phyloP scores from a whole-genome alignment of 306 rosid species.

The Rosa persica region DNA sequence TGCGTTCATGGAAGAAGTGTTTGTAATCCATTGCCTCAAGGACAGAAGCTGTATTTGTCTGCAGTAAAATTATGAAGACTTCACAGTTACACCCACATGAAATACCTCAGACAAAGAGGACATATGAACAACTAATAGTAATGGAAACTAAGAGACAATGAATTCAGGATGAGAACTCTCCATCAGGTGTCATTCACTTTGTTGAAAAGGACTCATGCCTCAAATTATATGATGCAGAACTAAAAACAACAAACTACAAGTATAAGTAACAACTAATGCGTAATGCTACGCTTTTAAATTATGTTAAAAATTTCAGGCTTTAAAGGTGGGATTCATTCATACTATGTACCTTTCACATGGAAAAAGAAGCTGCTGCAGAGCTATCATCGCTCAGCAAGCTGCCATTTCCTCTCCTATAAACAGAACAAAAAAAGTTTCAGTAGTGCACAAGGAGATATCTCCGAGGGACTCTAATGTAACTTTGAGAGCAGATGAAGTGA shows the following conservation, averaged over 20 bases:
- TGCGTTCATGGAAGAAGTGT: conserved; percentile 84
- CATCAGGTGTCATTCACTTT: not conserved
- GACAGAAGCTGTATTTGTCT: conserved; percentile 95
- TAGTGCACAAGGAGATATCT: not conserved
- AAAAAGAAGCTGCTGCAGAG: conserved; percentile 91
- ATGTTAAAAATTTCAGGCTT: not conserved
- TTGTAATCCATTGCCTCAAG: conserved; percentile 89
- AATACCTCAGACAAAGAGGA: not conserved
- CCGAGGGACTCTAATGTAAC: not conserved
- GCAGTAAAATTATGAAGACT: conserved; percentile 38
- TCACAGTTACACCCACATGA: conserved; percentile 11
- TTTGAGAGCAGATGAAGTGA: not conserved
- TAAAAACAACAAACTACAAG: not conserved
- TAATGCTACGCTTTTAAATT: not conserved
- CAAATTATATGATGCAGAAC: not conserved
- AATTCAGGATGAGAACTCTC: not conserved
- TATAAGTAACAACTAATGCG: not conserved
- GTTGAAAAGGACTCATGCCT: not conserved
- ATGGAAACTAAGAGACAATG: not conserved
- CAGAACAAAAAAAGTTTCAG: conserved; percentile 24
- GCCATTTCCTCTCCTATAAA: conserved; percentile 76
- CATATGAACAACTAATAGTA: conserved; percentile 3
- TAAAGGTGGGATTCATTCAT: conserved; percentile 6
- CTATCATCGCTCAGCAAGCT: conserved; percentile 68
- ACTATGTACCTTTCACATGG: conserved; percentile 76